Conservation (phyloP, 257 asterid genomes). For the Lavandula angustifolia region DNA sequence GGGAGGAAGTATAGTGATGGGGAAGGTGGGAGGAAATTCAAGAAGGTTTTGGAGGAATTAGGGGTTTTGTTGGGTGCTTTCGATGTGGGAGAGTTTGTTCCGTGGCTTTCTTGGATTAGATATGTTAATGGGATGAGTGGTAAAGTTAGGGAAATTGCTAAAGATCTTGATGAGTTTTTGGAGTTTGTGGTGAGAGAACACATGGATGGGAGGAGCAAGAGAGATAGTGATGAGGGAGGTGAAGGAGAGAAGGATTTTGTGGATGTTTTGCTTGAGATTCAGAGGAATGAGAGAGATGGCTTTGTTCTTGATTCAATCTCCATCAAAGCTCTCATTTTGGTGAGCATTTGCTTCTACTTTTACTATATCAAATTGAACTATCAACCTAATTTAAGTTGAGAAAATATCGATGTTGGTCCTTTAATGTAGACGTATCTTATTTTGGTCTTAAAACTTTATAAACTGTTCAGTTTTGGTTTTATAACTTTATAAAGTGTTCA, state of each 20-base stretch:
- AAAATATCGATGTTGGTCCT: too few species aligned
- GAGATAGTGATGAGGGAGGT: slow-evolving; percentile 1
- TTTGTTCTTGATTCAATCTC: slow-evolving; percentile 42
- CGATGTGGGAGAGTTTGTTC: slow-evolving; percentile 45
- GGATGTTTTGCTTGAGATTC: slow-evolving; percentile 55
- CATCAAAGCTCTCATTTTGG: slow-evolving; percentile 56
- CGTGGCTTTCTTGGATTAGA: slow-evolving; percentile 49
- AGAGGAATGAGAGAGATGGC: slow-evolving; percentile 36
- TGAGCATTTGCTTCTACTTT: slow-evolving; percentile 19
- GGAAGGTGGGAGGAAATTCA: slow-evolving; percentile 44
- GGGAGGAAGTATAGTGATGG: slow-evolving; percentile 47
- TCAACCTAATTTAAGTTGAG: too few species aligned
- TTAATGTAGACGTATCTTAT: too few species aligned
- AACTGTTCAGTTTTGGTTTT: too few species aligned
- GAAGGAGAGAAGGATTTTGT: slow-evolving; percentile 44
- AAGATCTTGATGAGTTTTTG: slow-evolving; percentile 43
- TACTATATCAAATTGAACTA: background rate
- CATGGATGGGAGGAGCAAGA: slow-evolving; percentile 21
- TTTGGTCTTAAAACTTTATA: too few species aligned
- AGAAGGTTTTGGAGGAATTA: slow-evolving; percentile 43
- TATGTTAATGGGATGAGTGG: slow-evolving; percentile 37
- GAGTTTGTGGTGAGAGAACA: slow-evolving; percentile 48
- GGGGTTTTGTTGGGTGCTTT: slow-evolving; percentile 49
- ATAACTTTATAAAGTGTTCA: too few species aligned
- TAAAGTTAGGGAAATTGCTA: slow-evolving; percentile 38